Evolutionary conservation across 768 basidiomycete species (phyloP), one percentile per base, ranked within the genome.

Genomic region (Leccinum disarticulatum): DNA sequence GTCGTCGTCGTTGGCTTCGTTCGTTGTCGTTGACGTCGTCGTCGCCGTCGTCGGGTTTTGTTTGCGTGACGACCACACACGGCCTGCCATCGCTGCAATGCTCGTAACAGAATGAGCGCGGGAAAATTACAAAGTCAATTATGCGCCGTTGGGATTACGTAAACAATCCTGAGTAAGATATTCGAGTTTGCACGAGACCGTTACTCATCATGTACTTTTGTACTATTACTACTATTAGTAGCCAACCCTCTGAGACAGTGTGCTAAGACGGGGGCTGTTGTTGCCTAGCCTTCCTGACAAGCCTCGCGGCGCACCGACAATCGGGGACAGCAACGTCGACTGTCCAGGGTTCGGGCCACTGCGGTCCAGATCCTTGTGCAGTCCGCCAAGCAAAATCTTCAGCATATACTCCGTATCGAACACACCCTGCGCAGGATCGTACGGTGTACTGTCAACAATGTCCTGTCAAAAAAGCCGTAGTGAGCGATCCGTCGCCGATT

Each of bases 381-480:
- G 3, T 50, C 70, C 58, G 3, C 73, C 73, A 25, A 73, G 70
- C 8, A 73, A 64, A 43, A 73, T 72, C 68, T 75, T 73, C 11
- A 75, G 33, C 73, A 73, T 73, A 57, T 75, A 73, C 47, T 73
- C 73, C 13, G 73, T 70, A 56, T 75, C 69, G 30, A 73, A 73
- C 4, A 38, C 59, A 58, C 73, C 73, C 1, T 68, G 57, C 19
- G 56, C 65, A 43, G 66, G 72, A 50, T 75, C 70, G 56, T 59
- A 81, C 6, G 75, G 74, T 2, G 79, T 79, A 35, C 79, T 77
- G 64, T 81, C 81, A 6, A 83, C 79, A 17, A 82, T 76, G 58
- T 83, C 81, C 70, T 80, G 60, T 41, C 10, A 51, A 3, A 8
- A 10, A 54, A 9, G 10, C 2, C 1, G 41, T 11, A 2, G 41